These are phyloP conservation scores for Pyrenophora teres DNA, from an alignment of 2,329 filamentous ascomycete genomes.

Conservation along the genomic window DNA sequence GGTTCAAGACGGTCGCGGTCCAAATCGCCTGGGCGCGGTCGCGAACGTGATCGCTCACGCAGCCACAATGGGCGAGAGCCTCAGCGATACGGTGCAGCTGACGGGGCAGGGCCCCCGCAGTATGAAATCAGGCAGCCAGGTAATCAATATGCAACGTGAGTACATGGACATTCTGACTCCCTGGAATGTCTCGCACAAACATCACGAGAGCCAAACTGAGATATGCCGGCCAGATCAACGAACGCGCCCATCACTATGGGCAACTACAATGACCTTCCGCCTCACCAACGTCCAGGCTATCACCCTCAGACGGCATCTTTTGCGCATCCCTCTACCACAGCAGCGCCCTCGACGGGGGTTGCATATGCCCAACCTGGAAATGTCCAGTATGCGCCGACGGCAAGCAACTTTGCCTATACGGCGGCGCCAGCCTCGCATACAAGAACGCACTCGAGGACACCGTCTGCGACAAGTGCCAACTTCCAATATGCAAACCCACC, in stretches of 20 bases:
- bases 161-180: slow-evolving; percentile 13
- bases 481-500: slow-evolving; percentile 51
- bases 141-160: slow-evolving; percentile 43
- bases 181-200: slow-evolving; percentile 1
- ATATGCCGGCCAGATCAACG: slow-evolving; percentile 39
- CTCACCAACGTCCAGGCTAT: slow-evolving; percentile 51
- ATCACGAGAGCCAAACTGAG: slow-evolving; percentile 28
- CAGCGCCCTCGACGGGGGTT: slow-evolving; percentile 20
- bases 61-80: slow-evolving; percentile 48
- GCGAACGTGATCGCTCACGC: slow-evolving; percentile 47
- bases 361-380: slow-evolving; percentile 30
- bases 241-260: slow-evolving; percentile 50
- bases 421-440: slow-evolving; percentile 27
- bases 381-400: slow-evolving; percentile 40
- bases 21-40: slow-evolving; percentile 48
- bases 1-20: slow-evolving; percentile 49
- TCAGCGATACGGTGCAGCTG: slow-evolving; percentile 39
- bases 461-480: slow-evolving; percentile 10
- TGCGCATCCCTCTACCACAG: slow-evolving; percentile 18
- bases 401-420: slow-evolving; percentile 37
- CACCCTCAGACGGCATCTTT: slow-evolving; percentile 15
- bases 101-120: slow-evolving; percentile 41
- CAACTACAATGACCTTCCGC: slow-evolving; percentile 51
- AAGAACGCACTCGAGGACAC: slow-evolving; percentile 20
- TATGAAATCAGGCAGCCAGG: slow-evolving; percentile 51